These are phyloP conservation scores for Xerophyta viscosa DNA, from an alignment of 106 monocot genomes.

Conservation along the genomic window DNA sequence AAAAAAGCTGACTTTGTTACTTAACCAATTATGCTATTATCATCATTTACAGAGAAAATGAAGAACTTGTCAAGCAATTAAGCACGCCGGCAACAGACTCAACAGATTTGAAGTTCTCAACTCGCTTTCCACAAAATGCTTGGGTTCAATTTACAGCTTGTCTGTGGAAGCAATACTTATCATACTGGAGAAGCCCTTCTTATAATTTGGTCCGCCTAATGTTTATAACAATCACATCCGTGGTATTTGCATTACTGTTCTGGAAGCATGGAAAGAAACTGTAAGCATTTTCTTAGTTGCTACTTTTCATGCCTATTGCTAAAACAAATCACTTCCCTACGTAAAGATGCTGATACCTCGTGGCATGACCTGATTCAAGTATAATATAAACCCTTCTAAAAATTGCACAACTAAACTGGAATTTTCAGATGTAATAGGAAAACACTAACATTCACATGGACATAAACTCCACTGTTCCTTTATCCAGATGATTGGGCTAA, in stretches of 20 bases:
- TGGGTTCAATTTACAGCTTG: slow-evolving; percentile 75
- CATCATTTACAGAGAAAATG: slow-evolving; percentile 29
- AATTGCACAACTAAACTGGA: too few relatives aligned
- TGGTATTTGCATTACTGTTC: slow-evolving; percentile 20
- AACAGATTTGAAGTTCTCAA: slow-evolving; percentile 47
- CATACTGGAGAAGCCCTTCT: slow-evolving; percentile 79
- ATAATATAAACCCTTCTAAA: too few relatives aligned
- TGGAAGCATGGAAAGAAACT: slow-evolving; percentile 47
- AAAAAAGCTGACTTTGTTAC: neutral
- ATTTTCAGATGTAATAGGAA: too few relatives aligned
- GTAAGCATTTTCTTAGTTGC: slow-evolving; percentile 20
- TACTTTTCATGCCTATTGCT: neutral
- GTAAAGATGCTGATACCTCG: too few relatives aligned
- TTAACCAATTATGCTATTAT: slow-evolving; percentile 9
- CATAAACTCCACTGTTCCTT: too few relatives aligned
- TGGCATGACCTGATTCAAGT: too few relatives aligned
- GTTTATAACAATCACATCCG: slow-evolving; percentile 15
- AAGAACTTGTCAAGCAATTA: slow-evolving; percentile 37
- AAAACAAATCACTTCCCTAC: too few relatives aligned
- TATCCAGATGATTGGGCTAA: too few relatives aligned
- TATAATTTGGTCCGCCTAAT: slow-evolving; percentile 48
- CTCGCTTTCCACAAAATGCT: slow-evolving; percentile 48
- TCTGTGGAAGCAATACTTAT: slow-evolving; percentile 68
- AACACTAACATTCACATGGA: too few relatives aligned
- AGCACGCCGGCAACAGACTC: slow-evolving; percentile 39